phyloP scores from a whole-genome alignment of 768 basidiomycete genomes.

The Leccinum subgranulosum region DNA sequence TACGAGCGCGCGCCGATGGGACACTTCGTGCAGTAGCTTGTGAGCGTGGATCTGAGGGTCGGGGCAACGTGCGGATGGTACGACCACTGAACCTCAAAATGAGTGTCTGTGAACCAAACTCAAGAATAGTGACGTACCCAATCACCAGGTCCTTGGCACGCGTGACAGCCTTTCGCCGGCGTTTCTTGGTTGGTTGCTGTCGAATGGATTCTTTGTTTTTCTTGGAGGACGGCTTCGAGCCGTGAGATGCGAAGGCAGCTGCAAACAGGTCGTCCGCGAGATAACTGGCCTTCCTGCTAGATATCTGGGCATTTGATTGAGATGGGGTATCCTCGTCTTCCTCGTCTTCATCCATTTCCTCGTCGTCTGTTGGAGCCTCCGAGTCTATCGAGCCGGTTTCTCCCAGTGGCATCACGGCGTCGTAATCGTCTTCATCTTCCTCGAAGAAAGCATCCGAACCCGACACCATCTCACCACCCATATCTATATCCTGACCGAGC shows the following conservation, averaged over 20 bases:
- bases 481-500: neutral
- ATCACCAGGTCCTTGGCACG: constrained; percentile 50
- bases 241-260: constrained; percentile 47
- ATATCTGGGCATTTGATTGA: neutral
- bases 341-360: constrained; percentile 16
- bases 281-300: constrained; percentile 43
- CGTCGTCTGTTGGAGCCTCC: constrained; percentile 18
- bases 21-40: constrained; percentile 39
- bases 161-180: constrained; percentile 31
- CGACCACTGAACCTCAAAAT: constrained; percentile 42
- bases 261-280: constrained; percentile 66
- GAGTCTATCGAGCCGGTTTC: constrained; percentile 10
- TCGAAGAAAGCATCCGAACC: constrained; percentile 15
- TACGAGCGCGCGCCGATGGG: constrained; percentile 47
- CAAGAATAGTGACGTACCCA: constrained; percentile 39
- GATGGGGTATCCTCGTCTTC: constrained; percentile 5
- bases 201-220: constrained; percentile 23
- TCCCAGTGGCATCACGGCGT: constrained; percentile 8
- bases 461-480: constrained; percentile 6
- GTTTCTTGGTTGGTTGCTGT: constrained; percentile 25
- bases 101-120: neutral
- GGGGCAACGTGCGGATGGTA: constrained; percentile 48
- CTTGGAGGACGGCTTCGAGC: constrained; percentile 8
- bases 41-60: constrained; percentile 25
- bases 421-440: constrained; percentile 14